Percentiles rank a stretch among this genome's conserved stretches.
These are phyloP conservation scores for Ophiognomonia clavigignenti-juglandacearum DNA, from an alignment of 2,329 filamentous ascomycete species.

Conservation along the genomic window DNA sequence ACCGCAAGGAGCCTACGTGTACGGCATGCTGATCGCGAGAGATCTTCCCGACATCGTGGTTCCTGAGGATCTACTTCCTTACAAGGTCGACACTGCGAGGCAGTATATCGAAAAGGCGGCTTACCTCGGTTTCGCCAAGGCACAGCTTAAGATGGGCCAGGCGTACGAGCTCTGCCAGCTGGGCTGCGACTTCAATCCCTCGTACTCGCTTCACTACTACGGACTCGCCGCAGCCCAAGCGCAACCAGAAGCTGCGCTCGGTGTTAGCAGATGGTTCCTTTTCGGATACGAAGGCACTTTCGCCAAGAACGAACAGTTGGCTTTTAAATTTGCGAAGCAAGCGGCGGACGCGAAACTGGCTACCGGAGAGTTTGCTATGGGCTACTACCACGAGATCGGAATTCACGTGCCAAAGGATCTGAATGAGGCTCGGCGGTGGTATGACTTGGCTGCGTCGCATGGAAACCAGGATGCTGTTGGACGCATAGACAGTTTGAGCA, in stretches of 20 bases:
- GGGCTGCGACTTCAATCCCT: constrained; percentile 90
- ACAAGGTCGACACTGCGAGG: constrained; percentile 68
- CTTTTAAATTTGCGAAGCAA: constrained; percentile 84
- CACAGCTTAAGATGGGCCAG: constrained; percentile 94
- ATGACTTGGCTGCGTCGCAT: constrained; percentile 79
- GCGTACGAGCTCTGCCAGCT: constrained; percentile 93
- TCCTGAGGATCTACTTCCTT: constrained; percentile 64
- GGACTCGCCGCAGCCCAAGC: constrained; percentile 87
- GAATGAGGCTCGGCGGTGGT: constrained; percentile 81
- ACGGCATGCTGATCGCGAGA: constrained; percentile 87
- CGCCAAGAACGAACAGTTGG: constrained; percentile 90
- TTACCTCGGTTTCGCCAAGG: constrained; percentile 91
- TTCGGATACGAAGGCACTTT: constrained; percentile 92
- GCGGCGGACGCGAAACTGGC: constrained; percentile 77
- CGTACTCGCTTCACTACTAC: constrained; percentile 92
- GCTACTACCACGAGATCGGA: constrained; percentile 96
- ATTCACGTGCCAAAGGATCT: constrained; percentile 85
- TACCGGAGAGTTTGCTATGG: constrained; percentile 93
- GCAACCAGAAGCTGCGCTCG: constrained; percentile 88
- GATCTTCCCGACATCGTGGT: constrained; percentile 88
- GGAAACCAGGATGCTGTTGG: constrained; percentile 85
- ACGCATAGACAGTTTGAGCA: constrained; percentile 77
- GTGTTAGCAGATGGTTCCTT: constrained; percentile 97
- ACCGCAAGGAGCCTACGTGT: constrained; percentile 90
- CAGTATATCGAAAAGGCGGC: constrained; percentile 95